Conservation (phyloP, 495 filamentous ascomycete genomes). For the Neurospora sp. region DNA sequence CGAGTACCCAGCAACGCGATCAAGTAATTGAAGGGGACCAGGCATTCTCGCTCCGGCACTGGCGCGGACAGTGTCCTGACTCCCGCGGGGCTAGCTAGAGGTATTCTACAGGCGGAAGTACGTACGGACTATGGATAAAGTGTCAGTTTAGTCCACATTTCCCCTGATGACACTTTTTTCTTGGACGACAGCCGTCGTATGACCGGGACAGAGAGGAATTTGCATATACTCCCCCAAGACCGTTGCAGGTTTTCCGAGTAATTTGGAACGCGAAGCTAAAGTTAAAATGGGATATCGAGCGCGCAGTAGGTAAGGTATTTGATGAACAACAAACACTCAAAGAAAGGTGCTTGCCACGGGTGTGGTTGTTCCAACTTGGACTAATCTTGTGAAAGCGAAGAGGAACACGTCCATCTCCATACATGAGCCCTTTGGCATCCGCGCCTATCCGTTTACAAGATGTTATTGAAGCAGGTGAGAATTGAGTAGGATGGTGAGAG, state of each 20-base stretch:
- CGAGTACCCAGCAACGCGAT: neutral
- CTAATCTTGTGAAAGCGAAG: neutral
- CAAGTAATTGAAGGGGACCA: neutral
- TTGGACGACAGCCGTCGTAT: neutral
- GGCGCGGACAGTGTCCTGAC: too few relatives aligned
- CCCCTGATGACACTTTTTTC: neutral
- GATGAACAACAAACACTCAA: neutral
- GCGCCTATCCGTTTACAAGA: neutral
- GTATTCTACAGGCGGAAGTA: neutral
- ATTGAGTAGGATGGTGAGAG: neutral
- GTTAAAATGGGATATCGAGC: neutral
- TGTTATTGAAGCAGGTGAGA: neutral
- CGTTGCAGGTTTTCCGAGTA: fast-evolving
- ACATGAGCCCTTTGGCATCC: neutral
- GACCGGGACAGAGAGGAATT: neutral
- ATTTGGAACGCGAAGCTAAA: neutral
- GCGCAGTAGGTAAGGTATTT: neutral
- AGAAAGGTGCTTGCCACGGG: neutral
- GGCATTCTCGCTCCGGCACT: neutral
- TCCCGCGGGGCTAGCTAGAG: neutral
- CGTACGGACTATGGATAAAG: neutral
- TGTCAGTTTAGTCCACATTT: neutral
- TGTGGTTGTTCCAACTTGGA: neutral
- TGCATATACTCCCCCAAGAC: neutral
- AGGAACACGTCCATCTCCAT: fast-evolving